Percentiles rank a stretch among this genome's conserved stretches.
Evolutionary conservation across 2,329 filamentous ascomycete species (phyloP).

Genomic region (Ophiostoma ips): DNA sequence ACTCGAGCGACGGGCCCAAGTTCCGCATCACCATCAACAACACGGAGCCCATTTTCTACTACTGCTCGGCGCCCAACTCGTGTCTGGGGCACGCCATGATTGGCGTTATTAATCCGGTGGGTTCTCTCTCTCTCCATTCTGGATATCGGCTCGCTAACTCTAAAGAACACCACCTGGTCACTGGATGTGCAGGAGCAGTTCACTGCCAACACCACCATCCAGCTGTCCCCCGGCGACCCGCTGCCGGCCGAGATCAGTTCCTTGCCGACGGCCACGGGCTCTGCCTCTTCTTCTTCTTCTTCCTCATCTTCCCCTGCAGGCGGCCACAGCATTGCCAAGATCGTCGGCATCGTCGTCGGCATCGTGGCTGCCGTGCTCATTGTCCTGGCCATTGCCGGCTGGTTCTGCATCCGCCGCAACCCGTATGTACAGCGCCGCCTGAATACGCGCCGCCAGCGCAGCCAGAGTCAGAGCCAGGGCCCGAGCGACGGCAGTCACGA

Average conservation of each 20-base stretch:
- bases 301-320: background rate
- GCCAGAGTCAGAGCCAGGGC: background rate
- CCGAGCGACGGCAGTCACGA: background rate
- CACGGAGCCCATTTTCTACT: constrained; percentile 52
- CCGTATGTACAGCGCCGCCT: background rate
- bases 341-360: constrained; percentile 46
- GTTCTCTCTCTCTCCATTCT: too few species aligned
- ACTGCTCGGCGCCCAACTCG: constrained; percentile 53
- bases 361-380: constrained; percentile 30
- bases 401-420: constrained; percentile 23
- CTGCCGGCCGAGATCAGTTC: constrained; percentile 32
- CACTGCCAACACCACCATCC: constrained; percentile 33
- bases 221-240: constrained; percentile 41
- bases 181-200: constrained; percentile 32
- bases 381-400: constrained; percentile 31
- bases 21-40: constrained; percentile 39
- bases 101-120: constrained; percentile 53
- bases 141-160: too few species aligned
- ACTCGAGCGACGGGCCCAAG: constrained; percentile 29
- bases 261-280: constrained; percentile 8
- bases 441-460: background rate
- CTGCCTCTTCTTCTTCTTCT: constrained; percentile 1
- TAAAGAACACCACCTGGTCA: constrained; percentile 29
- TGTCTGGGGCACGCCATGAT: constrained; percentile 58
- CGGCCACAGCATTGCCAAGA: constrained; percentile 20